These are phyloP conservation scores for Lepidium aucheri DNA, from an alignment of 345 rosid genomes.

Conservation along the genomic window DNA sequence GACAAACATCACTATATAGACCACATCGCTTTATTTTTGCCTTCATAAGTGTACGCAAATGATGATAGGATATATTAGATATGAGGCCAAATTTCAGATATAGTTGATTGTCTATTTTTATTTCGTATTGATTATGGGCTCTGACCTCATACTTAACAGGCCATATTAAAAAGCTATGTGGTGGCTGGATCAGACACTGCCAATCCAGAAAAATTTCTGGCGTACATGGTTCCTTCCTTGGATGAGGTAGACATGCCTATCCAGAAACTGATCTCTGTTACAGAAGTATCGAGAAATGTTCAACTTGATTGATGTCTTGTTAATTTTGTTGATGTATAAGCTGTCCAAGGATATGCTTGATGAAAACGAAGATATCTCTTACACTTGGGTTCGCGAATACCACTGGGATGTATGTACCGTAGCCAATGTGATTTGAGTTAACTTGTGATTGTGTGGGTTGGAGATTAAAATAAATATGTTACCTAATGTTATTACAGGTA, in stretches of 20 bases:
- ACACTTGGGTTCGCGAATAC: constrained; percentile 91
- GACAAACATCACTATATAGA: neutral
- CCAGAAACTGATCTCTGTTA: constrained; percentile 2
- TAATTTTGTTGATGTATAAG: constrained; percentile 39
- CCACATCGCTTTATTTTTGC: neutral
- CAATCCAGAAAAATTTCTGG: constrained; percentile 77
- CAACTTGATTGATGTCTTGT: neutral
- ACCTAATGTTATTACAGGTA: constrained; percentile 38
- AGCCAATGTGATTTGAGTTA: neutral
- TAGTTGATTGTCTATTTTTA: neutral
- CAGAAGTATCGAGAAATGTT: neutral
- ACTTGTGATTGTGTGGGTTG: neutral
- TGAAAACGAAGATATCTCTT: constrained; percentile 67
- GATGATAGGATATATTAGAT: neutral
- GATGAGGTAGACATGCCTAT: constrained; percentile 56
- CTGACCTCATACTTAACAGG: constrained; percentile 38
- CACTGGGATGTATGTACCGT: constrained; percentile 78
- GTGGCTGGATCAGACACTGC: constrained; percentile 59
- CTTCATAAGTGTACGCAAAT: neutral
- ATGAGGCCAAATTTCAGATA: neutral
- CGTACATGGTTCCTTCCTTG: constrained; percentile 79
- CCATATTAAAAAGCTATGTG: constrained; percentile 83
- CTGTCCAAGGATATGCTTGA: constrained; percentile 68
- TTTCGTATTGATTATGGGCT: neutral
- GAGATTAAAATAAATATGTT: neutral